Evolutionary conservation across 2,329 filamentous ascomycete species (phyloP).

Genomic region (Alternaria solani): DNA sequence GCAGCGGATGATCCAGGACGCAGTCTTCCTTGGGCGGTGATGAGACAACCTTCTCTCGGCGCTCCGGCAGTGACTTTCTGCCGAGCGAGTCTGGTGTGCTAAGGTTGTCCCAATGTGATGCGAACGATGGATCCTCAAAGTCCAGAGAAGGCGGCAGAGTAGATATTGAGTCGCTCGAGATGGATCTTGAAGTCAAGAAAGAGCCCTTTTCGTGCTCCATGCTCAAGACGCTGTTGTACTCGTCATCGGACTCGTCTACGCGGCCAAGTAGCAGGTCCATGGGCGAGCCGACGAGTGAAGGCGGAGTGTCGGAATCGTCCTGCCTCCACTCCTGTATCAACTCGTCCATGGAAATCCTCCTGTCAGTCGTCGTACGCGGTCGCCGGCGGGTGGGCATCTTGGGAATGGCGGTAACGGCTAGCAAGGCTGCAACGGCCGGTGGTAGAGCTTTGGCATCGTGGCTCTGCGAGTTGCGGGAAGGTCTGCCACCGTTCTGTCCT

Average conservation of each 20-base stretch:
- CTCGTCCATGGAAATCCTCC: conserved; percentile 63
- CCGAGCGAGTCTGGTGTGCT: conserved; percentile 45
- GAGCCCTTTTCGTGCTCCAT: conserved; percentile 55
- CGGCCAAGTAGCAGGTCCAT: conserved; percentile 66
- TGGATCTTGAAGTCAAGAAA: conserved; percentile 54
- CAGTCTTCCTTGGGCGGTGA: conserved; percentile 62
- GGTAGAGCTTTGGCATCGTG: conserved; percentile 59
- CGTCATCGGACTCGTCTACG: conserved; percentile 56
- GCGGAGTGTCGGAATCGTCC: conserved; percentile 52
- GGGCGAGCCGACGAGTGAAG: conserved; percentile 55
- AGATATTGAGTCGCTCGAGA: conserved; percentile 66
- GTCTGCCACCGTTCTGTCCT: conserved; percentile 41
- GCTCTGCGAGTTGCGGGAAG: conserved; percentile 35
- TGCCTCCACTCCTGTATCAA: conserved; percentile 64
- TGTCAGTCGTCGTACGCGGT: conserved; percentile 53
- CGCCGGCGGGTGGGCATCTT: conserved; percentile 55
- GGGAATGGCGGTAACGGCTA: conserved; percentile 68
- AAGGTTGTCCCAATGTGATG: conserved; percentile 53
- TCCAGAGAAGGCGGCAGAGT: conserved; percentile 56
- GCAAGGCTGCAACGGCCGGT: conserved; percentile 64
- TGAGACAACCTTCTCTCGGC: conserved; percentile 58
- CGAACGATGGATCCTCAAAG: conserved; percentile 56
- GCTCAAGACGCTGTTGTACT: conserved; percentile 52
- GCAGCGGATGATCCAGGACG: conserved; percentile 64
- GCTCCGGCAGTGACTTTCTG: conserved; percentile 42